phyloP scores from a whole-genome alignment of 768 basidiomycete genomes.

The Russula abietina region DNA sequence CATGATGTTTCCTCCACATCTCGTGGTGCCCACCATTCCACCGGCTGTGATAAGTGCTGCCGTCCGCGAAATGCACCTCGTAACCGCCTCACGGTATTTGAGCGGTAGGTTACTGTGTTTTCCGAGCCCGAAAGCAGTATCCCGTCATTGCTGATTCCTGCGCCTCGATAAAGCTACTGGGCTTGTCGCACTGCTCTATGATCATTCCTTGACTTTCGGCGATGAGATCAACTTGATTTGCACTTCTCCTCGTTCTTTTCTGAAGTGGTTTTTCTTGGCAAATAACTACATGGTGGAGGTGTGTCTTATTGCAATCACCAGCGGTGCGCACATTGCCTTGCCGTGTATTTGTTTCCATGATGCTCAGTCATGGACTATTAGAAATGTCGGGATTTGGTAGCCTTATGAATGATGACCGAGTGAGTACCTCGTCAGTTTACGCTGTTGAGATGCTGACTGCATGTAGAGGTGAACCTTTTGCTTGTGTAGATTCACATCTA shows the following conservation, averaged over 20 bases:
- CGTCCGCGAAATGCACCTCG: neutral
- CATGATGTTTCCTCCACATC: neutral
- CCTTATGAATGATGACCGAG: neutral
- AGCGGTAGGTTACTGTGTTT: neutral
- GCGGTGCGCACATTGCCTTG: constrained; percentile 27
- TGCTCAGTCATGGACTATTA: neutral
- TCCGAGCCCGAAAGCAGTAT: neutral
- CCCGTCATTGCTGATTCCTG: neutral
- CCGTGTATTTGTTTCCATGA: neutral
- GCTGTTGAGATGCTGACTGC: neutral
- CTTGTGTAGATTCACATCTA: neutral
- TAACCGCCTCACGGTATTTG: neutral
- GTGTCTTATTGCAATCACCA: constrained; percentile 27
- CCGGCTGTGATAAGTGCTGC: neutral
- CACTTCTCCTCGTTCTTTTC: constrained; percentile 34
- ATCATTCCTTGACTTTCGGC: constrained; percentile 37
- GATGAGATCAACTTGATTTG: constrained; percentile 41
- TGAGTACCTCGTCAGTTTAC: neutral
- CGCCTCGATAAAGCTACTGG: constrained; percentile 29
- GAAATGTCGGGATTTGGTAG: constrained; percentile 28
- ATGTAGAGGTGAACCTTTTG: neutral
- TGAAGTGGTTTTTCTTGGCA: constrained; percentile 38
- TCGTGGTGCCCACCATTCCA: neutral
- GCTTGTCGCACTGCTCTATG: constrained; percentile 35
- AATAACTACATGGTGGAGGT: constrained; percentile 37